phyloP scores from a whole-genome alignment of 805 yeast species.

The Spathaspora hagerdaliae region DNA sequence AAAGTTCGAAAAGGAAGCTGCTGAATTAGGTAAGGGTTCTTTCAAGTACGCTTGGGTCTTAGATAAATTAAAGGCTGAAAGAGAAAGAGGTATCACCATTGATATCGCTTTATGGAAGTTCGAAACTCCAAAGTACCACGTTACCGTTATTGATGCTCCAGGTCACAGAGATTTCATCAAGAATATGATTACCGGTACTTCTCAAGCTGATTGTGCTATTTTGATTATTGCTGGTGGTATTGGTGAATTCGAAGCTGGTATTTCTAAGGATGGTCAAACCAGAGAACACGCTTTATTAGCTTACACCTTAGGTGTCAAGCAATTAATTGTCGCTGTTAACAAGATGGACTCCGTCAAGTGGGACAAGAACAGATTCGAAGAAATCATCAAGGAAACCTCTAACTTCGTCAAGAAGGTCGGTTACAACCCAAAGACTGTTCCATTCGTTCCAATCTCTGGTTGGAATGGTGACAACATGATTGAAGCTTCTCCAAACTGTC shows the following conservation, averaged over 20 bases:
- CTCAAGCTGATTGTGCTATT: too few relatives aligned
- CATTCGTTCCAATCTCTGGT: conserved; percentile 90
- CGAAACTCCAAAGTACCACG: too few relatives aligned
- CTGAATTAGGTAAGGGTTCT: conserved; percentile 95
- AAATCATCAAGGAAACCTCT: conserved; percentile 70
- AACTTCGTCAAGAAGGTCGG: conserved; percentile 84
- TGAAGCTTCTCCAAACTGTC: conserved; percentile 75
- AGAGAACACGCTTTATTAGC: conserved; percentile 93
- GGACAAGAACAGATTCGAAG: conserved; percentile 77
- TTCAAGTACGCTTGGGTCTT: conserved; percentile 98
- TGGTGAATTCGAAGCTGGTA: too few relatives aligned
- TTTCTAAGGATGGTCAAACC: conserved; percentile 92
- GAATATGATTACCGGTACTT: too few relatives aligned
- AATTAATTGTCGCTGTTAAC: conserved; percentile 86
- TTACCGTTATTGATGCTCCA: too few relatives aligned
- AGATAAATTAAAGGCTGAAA: conserved; percentile 93
- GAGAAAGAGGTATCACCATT: conserved; percentile 92
- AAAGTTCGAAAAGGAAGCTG: conserved; percentile 98
- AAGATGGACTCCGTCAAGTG: conserved; percentile 93
- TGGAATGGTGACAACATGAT: conserved; percentile 94
- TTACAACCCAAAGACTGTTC: conserved; percentile 75
- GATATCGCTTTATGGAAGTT: too few relatives aligned
- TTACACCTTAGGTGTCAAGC: conserved; percentile 83
- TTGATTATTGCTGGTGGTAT: too few relatives aligned
- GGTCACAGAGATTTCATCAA: too few relatives aligned